Percentiles rank a stretch among this genome's conserved stretches.
These are phyloP conservation scores for Trichoderma asperelloides DNA, from an alignment of 495 filamentous ascomycete species.

Conservation along the genomic window DNA sequence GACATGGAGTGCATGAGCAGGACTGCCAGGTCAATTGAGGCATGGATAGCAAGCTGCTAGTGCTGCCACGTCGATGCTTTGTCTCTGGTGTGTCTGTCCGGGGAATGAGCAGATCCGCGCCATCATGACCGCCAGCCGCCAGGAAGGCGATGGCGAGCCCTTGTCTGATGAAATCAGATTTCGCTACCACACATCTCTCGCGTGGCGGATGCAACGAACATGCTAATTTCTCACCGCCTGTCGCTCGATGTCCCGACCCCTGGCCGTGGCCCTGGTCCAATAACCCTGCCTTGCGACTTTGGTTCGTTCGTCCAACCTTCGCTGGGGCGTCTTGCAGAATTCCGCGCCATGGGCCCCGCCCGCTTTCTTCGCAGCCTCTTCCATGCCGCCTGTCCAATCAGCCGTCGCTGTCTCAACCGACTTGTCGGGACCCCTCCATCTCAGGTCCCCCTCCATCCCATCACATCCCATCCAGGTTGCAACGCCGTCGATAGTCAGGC, in stretches of 20 bases:
- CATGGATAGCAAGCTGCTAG: too few species aligned
- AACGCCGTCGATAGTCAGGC: background rate
- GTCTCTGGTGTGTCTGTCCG: too few species aligned
- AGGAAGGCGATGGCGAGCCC: too few species aligned
- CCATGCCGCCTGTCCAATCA: background rate
- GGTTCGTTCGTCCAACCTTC: background rate
- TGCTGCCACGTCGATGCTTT: too few species aligned
- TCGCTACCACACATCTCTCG: background rate
- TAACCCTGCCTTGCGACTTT: background rate
- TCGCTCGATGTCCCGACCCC: background rate
- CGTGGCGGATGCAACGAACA: background rate
- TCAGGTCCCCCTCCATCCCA: background rate
- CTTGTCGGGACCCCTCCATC: background rate
- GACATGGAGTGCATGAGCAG: too few species aligned
- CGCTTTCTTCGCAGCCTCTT: background rate
- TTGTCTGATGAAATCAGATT: background rate
- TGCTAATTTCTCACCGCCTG: slow-evolving; percentile 3
- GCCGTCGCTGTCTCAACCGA: background rate
- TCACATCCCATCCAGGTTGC: slow-evolving; percentile 1
- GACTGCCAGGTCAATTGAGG: too few species aligned
- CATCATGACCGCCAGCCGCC: too few species aligned
- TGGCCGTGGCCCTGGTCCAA: background rate
- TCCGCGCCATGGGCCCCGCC: background rate
- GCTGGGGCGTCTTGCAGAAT: background rate
- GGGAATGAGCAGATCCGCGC: too few species aligned